Evolutionary conservation across 1,139 yeast genomes (phyloP).

Genomic region (Blastobotrys raffinosifermentans): DNA sequence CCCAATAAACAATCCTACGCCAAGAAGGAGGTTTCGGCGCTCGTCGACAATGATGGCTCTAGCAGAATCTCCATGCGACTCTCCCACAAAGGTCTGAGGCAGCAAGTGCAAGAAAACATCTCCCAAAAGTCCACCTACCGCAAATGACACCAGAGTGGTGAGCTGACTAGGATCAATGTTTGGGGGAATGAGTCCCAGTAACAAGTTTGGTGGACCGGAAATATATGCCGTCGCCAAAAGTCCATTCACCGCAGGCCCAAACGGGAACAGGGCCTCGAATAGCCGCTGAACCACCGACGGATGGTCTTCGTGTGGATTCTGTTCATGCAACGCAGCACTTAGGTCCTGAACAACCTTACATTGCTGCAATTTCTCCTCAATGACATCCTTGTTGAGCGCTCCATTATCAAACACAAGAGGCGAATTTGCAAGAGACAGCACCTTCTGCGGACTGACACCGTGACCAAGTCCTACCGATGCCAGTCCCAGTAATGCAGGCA

Average conservation of each 20-base stretch:
- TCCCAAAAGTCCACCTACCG: conserved; percentile 65
- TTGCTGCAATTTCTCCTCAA: conserved; percentile 20
- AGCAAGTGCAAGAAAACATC: conserved; percentile 60
- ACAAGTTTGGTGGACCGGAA: conserved; percentile 55
- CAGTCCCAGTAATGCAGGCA: not conserved
- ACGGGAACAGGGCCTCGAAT: conserved; percentile 40
- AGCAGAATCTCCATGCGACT: conserved; percentile 37
- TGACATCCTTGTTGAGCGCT: conserved; percentile 34
- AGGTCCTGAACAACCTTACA: conserved; percentile 38
- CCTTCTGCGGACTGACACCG: not conserved
- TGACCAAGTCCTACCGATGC: not conserved
- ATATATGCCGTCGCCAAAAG: conserved; percentile 55
- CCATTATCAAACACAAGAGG: conserved; percentile 34
- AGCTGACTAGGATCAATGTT: conserved; percentile 43
- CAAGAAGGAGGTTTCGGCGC: conserved; percentile 42
- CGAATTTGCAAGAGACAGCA: not conserved
- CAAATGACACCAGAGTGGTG: conserved; percentile 54
- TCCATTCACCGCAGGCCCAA: conserved; percentile 53
- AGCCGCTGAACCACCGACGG: conserved; percentile 23
- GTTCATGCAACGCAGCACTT: conserved; percentile 24
- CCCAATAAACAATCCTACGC: conserved; percentile 50
- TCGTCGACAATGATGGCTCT: conserved; percentile 45
- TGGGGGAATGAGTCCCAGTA: conserved; percentile 48
- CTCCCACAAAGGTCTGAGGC: conserved; percentile 58
- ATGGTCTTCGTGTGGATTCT: conserved; percentile 21